Evolutionary conservation across 352 stramenopile species (phyloP).

Genomic region (Phytopythium sindhum): DNA sequence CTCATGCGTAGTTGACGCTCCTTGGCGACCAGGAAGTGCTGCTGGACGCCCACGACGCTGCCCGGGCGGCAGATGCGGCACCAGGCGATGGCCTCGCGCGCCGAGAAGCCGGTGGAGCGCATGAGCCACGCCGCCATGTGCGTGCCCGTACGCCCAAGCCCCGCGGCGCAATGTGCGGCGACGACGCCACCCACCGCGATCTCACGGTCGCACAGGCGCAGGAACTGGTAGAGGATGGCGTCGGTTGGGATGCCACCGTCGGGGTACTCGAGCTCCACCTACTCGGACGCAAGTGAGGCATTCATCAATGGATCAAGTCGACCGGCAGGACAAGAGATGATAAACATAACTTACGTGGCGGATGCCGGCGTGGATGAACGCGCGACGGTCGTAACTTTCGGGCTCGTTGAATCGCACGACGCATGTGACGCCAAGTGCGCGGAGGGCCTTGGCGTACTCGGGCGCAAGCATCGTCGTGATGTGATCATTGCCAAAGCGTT

Average conservation of each 20-base stretch:
- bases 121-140: constrained; percentile 96
- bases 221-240: constrained; percentile 79
- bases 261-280: constrained; percentile 91
- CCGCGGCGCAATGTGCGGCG: constrained; percentile 98
- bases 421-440: constrained; percentile 33
- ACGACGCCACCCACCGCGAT: constrained; percentile 56
- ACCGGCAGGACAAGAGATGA: background rate
- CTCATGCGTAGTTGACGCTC: constrained; percentile 46
- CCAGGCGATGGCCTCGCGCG: constrained; percentile 93
- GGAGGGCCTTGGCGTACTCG: constrained; percentile 78
- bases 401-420: constrained; percentile 95
- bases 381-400: constrained; percentile 90
- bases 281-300: no score
- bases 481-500: constrained; percentile 44
- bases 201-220: constrained; percentile 62
- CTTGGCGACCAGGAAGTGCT: constrained; percentile 92
- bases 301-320: background rate
- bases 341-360: constrained; percentile 48
- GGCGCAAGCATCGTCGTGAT: constrained; percentile 84
- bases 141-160: constrained; percentile 94
- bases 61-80: constrained; percentile 94
- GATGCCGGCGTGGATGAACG: constrained; percentile 89
- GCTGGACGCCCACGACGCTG: constrained; percentile 93
- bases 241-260: constrained; percentile 91
- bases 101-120: constrained; percentile 93